Evolutionary conservation across 495 filamentous ascomycete species (phyloP), one percentile per base, ranked within the genome.

Genomic region (Neurospora intermedia): DNA sequence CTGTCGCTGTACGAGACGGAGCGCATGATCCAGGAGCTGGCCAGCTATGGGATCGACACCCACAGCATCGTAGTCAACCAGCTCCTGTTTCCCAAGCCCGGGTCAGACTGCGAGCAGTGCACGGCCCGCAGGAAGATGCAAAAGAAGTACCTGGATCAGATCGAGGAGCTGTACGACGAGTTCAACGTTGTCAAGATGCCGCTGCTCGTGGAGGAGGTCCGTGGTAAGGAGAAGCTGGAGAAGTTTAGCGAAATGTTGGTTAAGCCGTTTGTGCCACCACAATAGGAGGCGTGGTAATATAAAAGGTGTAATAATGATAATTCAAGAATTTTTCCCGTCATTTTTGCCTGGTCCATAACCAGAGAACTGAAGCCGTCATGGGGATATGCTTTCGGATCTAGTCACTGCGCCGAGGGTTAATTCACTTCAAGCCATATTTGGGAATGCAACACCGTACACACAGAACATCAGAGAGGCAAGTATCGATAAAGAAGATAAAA

Each of bases 161-260:
- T 98, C 74, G 94, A 97, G 83, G 96, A 99, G 85, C 83, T 99
- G 69, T 99, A 99, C 77, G 94, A 98, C 75, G 96, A 99, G 80
- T 99, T 99, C 82, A 97, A 99, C 81, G 95, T 99, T 42, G 95
- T 99, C 66, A 94, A 93, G 84, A 97, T 98, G 93, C 96, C 96
- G 27, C 83, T 98, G 75, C 83, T 99, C 77, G 92, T 96, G 4
- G 95, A 98, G 81, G 96, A 99, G 80, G 93, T 99, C 8, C 85
- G 96, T 75, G 96, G 96, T 16, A 97, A 95, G 86, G 95, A 98
- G 81, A 93, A 90, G 80, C 82, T 99, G 75, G 94, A 95, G 82
- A 93, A 88, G 71, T 98, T 98, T 81, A 96, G 93, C 80, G 89
- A 96, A 82, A 97, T 98, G 94, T 86, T 98, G 73, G 86, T 97